These are phyloP conservation scores for Rhodamnia argentea DNA, from an alignment of 345 rosid genomes.

Conservation along the genomic window DNA sequence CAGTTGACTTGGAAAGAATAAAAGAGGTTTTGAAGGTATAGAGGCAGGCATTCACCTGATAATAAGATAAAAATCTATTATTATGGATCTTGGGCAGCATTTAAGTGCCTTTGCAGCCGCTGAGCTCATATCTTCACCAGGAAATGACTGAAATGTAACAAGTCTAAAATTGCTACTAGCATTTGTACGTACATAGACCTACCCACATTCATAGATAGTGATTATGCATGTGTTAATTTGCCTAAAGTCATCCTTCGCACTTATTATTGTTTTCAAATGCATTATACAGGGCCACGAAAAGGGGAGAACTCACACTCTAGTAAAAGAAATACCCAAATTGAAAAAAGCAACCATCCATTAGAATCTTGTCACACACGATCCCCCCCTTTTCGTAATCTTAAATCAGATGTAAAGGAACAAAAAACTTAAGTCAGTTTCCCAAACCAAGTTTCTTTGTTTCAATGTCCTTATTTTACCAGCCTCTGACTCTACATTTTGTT, in stretches of 20 bases:
- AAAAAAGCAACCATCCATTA: not conserved
- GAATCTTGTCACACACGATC: not conserved
- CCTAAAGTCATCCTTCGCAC: not conserved
- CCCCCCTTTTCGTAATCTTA: not conserved
- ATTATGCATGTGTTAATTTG: not conserved
- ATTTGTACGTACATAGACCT: no score
- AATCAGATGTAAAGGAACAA: not conserved
- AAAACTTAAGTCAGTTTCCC: not conserved
- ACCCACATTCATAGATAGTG: no score
- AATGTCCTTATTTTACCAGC: not conserved
- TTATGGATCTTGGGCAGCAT: not conserved
- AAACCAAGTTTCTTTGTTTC: not conserved
- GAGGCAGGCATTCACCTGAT: not conserved
- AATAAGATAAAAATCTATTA: not conserved
- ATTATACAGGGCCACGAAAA: not conserved
- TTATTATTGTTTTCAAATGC: not conserved
- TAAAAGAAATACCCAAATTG: not conserved
- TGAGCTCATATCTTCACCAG: not conserved
- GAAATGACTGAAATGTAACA: not conserved
- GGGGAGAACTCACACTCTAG: not conserved
- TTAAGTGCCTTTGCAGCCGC: not conserved
- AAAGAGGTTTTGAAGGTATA: not conserved
- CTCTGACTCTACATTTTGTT: not conserved
- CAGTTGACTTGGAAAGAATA: not conserved
- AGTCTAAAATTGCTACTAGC: not conserved